Conservation (phyloP, 2,329 filamentous ascomycete genomes). For the Hypocreales sp. region DNA sequence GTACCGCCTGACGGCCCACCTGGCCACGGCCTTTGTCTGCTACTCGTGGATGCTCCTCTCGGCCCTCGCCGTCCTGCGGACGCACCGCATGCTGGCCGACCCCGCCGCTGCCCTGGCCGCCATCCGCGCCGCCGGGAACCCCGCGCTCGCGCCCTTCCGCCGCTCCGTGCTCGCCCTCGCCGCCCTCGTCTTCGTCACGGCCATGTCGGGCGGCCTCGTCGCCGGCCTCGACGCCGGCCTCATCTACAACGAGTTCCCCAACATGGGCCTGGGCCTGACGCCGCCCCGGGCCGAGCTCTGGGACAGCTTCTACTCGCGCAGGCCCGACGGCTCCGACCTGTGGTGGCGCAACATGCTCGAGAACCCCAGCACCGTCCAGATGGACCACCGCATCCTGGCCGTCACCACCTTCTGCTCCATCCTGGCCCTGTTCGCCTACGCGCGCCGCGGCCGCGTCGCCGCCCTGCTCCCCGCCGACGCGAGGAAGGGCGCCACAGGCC, state of each 20-base stretch:
- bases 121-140: constrained; percentile 46
- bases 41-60: constrained; percentile 92
- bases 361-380: constrained; percentile 88
- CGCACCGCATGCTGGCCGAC: constrained; percentile 53
- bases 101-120: constrained; percentile 45
- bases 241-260: constrained; percentile 98
- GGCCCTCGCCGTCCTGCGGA: constrained; percentile 69
- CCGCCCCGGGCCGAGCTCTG: constrained; percentile 75
- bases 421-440: constrained; percentile 66
- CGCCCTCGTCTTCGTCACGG: constrained; percentile 70
- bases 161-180: constrained; percentile 56
- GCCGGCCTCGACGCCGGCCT: constrained; percentile 90
- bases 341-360: constrained; percentile 98
- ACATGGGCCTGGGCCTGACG: constrained; percentile 73
- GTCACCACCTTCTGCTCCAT: constrained; percentile 76
- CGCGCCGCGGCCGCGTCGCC: constrained; percentile 45
- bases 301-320: constrained; percentile 71
- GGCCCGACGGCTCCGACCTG: constrained; percentile 63
- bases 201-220: constrained; percentile 86
- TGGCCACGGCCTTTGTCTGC: constrained; percentile 81
- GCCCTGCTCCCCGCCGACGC: constrained; percentile 46
- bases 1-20: constrained; percentile 79
- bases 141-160: constrained; percentile 58
- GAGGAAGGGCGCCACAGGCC: constrained; percentile 55
- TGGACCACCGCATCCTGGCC: constrained; percentile 87